Conservation (phyloP, 345 rosid genomes). For the Sisymbrium altissimum region DNA sequence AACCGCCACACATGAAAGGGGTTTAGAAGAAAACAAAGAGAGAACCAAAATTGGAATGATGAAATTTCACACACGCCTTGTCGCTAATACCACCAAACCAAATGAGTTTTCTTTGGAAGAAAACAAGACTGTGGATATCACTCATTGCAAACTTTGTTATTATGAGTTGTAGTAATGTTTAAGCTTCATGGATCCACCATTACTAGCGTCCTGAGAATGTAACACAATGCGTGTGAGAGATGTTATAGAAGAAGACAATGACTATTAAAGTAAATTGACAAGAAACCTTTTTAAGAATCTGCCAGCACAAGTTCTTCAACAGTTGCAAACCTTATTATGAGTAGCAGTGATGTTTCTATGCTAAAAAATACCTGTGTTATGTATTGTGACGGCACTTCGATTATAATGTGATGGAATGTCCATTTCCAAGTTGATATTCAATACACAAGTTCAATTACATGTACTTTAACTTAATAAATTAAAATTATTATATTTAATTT, state of each 20-base stretch:
- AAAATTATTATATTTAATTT: too few relatives aligned
- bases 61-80: neutral
- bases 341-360: too few relatives aligned
- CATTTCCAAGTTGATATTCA: too few relatives aligned
- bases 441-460: too few relatives aligned
- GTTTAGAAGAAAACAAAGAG: neutral
- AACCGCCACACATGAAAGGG: neutral
- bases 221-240: neutral
- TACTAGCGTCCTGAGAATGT: conserved; percentile 53
- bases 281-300: conserved; percentile 66
- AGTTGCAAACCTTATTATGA: too few relatives aligned
- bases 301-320: conserved; percentile 68
- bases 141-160: too few relatives aligned
- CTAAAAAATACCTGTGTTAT: too few relatives aligned
- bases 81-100: too few relatives aligned
- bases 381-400: too few relatives aligned
- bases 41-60: neutral
- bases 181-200: conserved; percentile 67
- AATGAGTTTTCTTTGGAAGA: neutral
- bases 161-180: too few relatives aligned
- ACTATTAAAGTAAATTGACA: neutral
- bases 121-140: conserved; percentile 20
- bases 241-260: neutral
- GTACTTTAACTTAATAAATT: too few relatives aligned
- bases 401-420: too few relatives aligned